Percentiles rank a stretch among this genome's conserved stretches.
Conservation (phyloP, 2,329 filamentous ascomycete genomes). For the Phyllosticta paracitricarpa region DNA sequence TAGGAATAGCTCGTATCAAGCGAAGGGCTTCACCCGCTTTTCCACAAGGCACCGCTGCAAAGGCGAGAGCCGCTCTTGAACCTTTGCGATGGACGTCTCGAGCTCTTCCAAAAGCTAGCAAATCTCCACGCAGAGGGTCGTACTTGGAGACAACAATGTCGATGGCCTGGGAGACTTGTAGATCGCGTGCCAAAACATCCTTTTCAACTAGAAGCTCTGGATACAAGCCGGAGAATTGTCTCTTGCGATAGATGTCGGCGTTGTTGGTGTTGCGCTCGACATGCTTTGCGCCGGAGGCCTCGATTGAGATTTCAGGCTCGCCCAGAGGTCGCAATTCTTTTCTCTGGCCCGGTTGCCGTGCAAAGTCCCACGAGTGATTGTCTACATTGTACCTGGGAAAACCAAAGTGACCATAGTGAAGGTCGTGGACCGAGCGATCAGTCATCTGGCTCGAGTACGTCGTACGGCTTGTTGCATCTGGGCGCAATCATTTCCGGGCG, state of each 20-base stretch:
- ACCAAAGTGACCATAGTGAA: constrained; percentile 46
- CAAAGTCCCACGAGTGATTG: constrained; percentile 40
- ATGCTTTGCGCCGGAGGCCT: background rate
- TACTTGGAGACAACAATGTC: constrained; percentile 22
- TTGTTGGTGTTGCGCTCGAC: constrained; percentile 12
- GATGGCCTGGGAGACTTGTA: constrained; percentile 22
- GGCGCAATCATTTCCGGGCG: background rate
- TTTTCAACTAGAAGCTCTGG: constrained; percentile 20
- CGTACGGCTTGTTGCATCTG: background rate
- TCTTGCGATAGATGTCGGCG: background rate
- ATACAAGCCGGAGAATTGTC: constrained; percentile 14
- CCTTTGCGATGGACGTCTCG: constrained; percentile 31
- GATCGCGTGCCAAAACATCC: constrained; percentile 17
- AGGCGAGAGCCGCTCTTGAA: constrained; percentile 16
- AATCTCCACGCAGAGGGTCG: constrained; percentile 30
- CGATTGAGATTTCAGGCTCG: background rate
- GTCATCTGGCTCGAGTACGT: constrained; percentile 42
- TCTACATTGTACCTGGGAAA: constrained; percentile 39
- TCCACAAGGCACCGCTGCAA: constrained; percentile 25
- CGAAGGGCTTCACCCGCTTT: constrained; percentile 48
- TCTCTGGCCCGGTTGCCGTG: constrained; percentile 21
- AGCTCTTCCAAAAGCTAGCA: constrained; percentile 50
- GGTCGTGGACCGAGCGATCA: constrained; percentile 40
- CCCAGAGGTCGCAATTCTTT: constrained; percentile 14
- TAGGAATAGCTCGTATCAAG: constrained; percentile 41